Evolutionary conservation across 2,329 filamentous ascomycete genomes (phyloP).

Genomic region (Pseudogymnoascus sp.): DNA sequence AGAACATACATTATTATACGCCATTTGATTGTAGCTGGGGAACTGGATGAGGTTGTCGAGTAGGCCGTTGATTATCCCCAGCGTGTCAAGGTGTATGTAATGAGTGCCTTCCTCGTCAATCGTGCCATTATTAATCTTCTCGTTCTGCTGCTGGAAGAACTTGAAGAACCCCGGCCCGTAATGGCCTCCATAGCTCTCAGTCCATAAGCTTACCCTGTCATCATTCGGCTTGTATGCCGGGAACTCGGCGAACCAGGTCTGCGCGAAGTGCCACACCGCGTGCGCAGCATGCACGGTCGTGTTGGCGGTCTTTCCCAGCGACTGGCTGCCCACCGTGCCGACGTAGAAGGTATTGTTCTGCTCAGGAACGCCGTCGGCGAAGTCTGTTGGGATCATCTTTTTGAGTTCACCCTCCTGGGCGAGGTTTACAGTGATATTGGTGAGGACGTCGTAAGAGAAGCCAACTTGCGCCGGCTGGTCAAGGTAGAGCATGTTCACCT

Average conservation of each 20-base stretch:
- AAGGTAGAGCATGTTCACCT: slow-evolving; percentile 44
- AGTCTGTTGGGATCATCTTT: slow-evolving; percentile 28
- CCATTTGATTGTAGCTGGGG: slow-evolving; percentile 16
- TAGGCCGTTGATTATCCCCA: slow-evolving; percentile 64
- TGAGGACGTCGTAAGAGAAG: slow-evolving; percentile 58
- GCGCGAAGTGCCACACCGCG: slow-evolving; percentile 48
- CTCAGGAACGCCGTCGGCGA: slow-evolving; percentile 28
- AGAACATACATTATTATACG: slow-evolving; percentile 39
- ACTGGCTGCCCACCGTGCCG: slow-evolving; percentile 45
- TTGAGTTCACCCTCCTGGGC: slow-evolving; percentile 21
- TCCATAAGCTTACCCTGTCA: slow-evolving; percentile 52
- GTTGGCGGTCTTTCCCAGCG: slow-evolving; percentile 33
- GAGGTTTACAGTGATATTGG: slow-evolving; percentile 52
- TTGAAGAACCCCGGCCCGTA: slow-evolving; percentile 56
- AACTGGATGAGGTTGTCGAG: slow-evolving; percentile 54
- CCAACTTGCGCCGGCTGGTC: slow-evolving; percentile 61
- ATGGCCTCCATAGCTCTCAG: slow-evolving; percentile 60
- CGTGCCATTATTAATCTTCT: slow-evolving; percentile 40
- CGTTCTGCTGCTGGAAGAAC: slow-evolving; percentile 55
- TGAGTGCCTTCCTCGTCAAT: slow-evolving; percentile 42
- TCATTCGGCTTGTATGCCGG: slow-evolving; percentile 45
- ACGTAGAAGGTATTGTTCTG: slow-evolving; percentile 47
- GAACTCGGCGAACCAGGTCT: slow-evolving; percentile 49
- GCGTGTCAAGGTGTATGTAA: slow-evolving; percentile 49
- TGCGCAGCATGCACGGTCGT: slow-evolving; percentile 42